Percentiles rank a stretch among this genome's conserved stretches.
These are phyloP conservation scores for Tolypocladium album DNA, from an alignment of 2,329 filamentous ascomycete genomes.

Conservation along the genomic window DNA sequence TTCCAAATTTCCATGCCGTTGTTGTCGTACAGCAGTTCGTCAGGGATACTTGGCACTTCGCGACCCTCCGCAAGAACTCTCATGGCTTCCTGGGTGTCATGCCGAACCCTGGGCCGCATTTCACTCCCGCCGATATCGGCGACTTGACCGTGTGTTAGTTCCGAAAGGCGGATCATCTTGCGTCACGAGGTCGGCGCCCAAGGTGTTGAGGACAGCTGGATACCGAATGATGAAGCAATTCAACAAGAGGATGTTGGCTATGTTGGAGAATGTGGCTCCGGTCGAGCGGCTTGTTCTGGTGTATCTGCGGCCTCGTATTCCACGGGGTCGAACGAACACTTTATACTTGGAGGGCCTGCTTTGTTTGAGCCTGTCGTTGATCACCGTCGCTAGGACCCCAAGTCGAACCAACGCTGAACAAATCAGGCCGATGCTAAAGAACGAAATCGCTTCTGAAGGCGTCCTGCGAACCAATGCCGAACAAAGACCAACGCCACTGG, in stretches of 20 bases:
- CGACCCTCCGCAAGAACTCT: constrained; percentile 10
- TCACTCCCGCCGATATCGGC: constrained; percentile 26
- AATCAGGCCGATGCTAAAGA: neutral
- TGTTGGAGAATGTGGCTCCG: too few relatives aligned
- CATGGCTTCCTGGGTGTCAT: constrained; percentile 13
- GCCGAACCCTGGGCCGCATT: constrained; percentile 17
- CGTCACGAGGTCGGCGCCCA: neutral
- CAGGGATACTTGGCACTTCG: constrained; percentile 21
- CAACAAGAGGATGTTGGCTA: neutral
- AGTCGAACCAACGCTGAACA: neutral
- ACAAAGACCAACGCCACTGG: neutral
- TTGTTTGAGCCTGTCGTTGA: neutral
- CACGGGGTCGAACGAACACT: neutral
- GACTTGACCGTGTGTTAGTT: constrained; percentile 19
- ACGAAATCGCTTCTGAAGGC: neutral
- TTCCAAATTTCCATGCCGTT: constrained; percentile 28
- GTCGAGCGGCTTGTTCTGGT: neutral
- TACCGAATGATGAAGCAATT: neutral
- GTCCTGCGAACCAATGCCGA: neutral
- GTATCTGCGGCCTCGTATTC: neutral
- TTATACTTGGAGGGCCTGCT: neutral
- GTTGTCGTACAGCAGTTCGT: constrained; percentile 29
- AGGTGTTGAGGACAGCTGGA: neutral
- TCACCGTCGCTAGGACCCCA: neutral
- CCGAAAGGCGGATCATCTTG: neutral